These are phyloP conservation scores for Apophysomyces elegans DNA, from an alignment of 371 early-diverging fungal genomes.

Conservation along the genomic window DNA sequence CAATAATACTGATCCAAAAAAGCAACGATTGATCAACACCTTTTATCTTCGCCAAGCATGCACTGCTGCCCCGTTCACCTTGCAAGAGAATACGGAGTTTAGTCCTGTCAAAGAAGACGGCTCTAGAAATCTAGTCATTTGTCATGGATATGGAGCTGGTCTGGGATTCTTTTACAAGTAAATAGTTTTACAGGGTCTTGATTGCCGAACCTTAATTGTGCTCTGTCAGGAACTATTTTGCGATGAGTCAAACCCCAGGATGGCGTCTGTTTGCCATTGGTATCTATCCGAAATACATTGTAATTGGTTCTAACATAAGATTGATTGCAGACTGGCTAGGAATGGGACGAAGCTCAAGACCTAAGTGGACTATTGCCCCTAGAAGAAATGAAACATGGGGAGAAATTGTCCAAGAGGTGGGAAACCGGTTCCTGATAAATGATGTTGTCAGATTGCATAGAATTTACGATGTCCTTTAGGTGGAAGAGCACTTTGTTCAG, in stretches of 20 bases:
- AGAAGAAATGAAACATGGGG: constrained; percentile 49
- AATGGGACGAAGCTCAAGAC: constrained; percentile 85
- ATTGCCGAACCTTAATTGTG: neutral
- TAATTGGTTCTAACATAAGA: neutral
- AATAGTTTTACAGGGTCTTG: neutral
- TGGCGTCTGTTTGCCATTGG: constrained; percentile 77
- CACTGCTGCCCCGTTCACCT: constrained; percentile 26
- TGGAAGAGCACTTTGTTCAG: constrained; percentile 90
- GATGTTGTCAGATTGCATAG: constrained; percentile 22
- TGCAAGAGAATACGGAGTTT: constrained; percentile 39
- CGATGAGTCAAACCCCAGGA: constrained; percentile 66
- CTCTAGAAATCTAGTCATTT: constrained; percentile 71
- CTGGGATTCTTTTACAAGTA: constrained; percentile 83
- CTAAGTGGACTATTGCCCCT: constrained; percentile 58
- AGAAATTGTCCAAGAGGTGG: constrained; percentile 50
- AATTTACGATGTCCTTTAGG: constrained; percentile 36
- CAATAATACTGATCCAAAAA: constrained; percentile 22
- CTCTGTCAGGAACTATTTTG: constrained; percentile 65
- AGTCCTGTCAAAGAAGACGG: constrained; percentile 34
- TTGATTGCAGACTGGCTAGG: constrained; percentile 81
- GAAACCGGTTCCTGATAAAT: neutral
- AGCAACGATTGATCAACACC: constrained; percentile 35
- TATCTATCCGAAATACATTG: constrained; percentile 4
- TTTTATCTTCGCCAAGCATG: constrained; percentile 27
- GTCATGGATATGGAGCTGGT: constrained; percentile 93